Conservation (phyloP, 495 filamentous ascomycete genomes). For the Aspergillus conjunctus region DNA sequence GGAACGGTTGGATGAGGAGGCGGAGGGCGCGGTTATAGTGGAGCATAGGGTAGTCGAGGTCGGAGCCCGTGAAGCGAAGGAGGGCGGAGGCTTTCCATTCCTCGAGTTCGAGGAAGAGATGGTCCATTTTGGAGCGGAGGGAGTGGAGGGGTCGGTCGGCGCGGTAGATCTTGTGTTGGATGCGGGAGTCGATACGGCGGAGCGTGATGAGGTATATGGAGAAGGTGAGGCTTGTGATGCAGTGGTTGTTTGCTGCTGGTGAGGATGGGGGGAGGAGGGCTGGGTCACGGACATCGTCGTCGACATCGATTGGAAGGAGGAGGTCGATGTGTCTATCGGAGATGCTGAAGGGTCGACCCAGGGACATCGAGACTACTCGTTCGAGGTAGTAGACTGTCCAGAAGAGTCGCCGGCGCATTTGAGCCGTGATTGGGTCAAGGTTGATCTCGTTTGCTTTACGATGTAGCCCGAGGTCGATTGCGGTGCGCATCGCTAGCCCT, state of each 20-base stretch:
- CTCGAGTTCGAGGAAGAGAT: constrained; percentile 51
- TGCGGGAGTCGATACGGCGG: constrained; percentile 54
- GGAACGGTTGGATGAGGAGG: constrained; percentile 54
- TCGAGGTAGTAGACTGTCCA: constrained; percentile 59
- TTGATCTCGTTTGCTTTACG: constrained; percentile 51
- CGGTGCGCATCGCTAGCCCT: constrained; percentile 56
- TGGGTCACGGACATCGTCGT: constrained; percentile 51
- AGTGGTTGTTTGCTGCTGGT: constrained; percentile 34
- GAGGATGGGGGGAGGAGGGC: constrained; percentile 36
- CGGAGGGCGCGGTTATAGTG: constrained; percentile 56
- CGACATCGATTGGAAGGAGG: constrained; percentile 49
- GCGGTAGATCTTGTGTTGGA: constrained; percentile 57
- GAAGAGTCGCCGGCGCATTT: constrained; percentile 53
- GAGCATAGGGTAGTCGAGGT: constrained; percentile 53
- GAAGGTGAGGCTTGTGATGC: constrained; percentile 49
- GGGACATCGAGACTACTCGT: constrained; percentile 51
- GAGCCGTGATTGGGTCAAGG: constrained; percentile 48
- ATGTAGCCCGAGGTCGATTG: constrained; percentile 56
- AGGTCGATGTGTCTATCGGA: constrained; percentile 57
- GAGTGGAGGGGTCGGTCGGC: constrained; percentile 51
- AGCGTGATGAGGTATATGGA: constrained; percentile 53
- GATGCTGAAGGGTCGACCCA: constrained; percentile 55
- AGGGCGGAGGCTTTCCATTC: constrained; percentile 53
- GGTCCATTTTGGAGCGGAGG: constrained; percentile 51
- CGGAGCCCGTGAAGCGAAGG: constrained; percentile 38